Base-by-base conservation (phyloP, 139 green algal genomes). In the Chlamydomonas applanata region DNA sequence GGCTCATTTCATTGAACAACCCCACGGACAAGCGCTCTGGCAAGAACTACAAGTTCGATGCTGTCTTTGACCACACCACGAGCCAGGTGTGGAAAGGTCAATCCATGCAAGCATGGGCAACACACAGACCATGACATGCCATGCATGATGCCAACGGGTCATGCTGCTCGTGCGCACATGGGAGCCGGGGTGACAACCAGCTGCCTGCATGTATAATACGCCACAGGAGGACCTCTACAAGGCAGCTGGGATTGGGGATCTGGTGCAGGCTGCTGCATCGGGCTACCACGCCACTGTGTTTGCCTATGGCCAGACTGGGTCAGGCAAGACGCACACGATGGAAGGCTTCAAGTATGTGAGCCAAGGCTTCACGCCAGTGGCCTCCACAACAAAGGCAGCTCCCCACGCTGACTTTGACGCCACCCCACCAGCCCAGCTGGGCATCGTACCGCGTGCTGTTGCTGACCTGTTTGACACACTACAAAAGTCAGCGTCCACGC, bases 311-410 rank as follows among this genome's bases (percentile, higher is more conserved):
- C 84, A 89, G 70, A 89, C 82, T 81, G 82, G 82, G 25, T 82
- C 67, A 0, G 86, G 86, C 0, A 91, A 91, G 74, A 89, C 86
- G 9, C 77, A 74, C 83, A 87, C 78, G 34, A 91, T 90, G 85
- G 85, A 90, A 69, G 85, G 85, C 30, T 82, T 74, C 76, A 67
- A 44, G 33, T 87, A 89, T 63, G 73, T 59, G 3, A 60, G 25
- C 24, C 53, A 46, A 24, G 33, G 19, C 9, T 32, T 24, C 27
- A 19, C n/a, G 27, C 46, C 74, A 32, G 17, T 53, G 66, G 49
- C 40, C 69, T 16, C 14, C 33, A 49, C 45, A 22, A 2, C n/a
- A 16, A 29, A 9, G 14, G 11, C 25, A 4, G 22, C 32, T 1
- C 52, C 30, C 14, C 24, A 16, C 1, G 52, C 30, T 16, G 77